Conservation (phyloP, 768 basidiomycete species). For the Thelephora ganbajun region DNA sequence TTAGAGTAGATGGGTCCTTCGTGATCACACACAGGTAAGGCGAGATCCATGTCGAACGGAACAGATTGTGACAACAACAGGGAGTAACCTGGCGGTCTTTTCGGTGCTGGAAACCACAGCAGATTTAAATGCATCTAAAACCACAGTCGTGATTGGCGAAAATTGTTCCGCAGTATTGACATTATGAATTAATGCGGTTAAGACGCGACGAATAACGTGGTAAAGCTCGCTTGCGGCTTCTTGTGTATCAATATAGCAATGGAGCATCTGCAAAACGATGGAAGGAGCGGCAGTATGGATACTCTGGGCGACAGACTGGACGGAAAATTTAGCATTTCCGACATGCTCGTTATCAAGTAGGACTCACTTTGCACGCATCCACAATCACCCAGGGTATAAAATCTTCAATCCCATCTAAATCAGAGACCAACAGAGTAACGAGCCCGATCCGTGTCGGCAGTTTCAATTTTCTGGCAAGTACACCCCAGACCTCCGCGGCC, state of each 20-base stretch:
- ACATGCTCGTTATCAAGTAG: not conserved
- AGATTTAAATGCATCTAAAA: constrained; percentile 26
- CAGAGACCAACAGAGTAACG: constrained; percentile 37
- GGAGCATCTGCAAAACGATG: constrained; percentile 44
- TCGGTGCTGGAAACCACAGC: constrained; percentile 7
- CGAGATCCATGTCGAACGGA: constrained; percentile 64
- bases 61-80: constrained; percentile 39
- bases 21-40: constrained; percentile 34
- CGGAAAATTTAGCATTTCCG: not conserved
- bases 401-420: constrained; percentile 39
- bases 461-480: constrained; percentile 60
- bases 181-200: constrained; percentile 78
- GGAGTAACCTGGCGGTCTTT: constrained; percentile 25
- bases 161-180: constrained; percentile 60
- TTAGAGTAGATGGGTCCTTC: not conserved
- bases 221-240: constrained; percentile 27
- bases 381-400: constrained; percentile 63
- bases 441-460: constrained; percentile 39
- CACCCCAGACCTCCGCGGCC: constrained; percentile 81
- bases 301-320: constrained; percentile 68
- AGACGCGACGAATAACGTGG: constrained; percentile 50
- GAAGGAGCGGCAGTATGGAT: constrained; percentile 64
- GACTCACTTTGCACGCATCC: constrained; percentile 62
- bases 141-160: constrained; percentile 34
- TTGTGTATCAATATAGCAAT: constrained; percentile 30